These are phyloP conservation scores for Solanum tarapatanum DNA, from an alignment of 257 asterid species.

Conservation along the genomic window DNA sequence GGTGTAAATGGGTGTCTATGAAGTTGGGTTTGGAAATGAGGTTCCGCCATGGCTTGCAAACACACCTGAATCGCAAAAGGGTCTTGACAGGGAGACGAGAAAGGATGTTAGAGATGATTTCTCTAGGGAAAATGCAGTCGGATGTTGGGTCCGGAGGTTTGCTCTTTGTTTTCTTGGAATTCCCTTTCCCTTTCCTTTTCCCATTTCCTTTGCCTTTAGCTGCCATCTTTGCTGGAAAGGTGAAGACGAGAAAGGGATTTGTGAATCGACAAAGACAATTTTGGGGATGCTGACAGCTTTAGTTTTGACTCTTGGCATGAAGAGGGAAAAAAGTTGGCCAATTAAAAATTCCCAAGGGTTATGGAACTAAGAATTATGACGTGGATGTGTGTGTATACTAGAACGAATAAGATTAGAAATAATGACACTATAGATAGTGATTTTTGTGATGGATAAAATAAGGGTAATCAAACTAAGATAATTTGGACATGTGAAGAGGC, in stretches of 20 bases:
- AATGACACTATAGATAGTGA: not conserved
- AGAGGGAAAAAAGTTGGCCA: not conserved
- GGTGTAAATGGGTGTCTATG: not conserved
- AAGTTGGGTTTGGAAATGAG: not conserved
- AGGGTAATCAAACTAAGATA: rapidly evolving
- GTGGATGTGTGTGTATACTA: not conserved
- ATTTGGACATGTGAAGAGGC: not conserved
- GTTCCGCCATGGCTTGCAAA: not conserved
- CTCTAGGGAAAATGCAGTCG: not conserved
- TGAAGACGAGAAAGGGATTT: not conserved
- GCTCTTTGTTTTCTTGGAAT: not conserved
- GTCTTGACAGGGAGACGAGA: not conserved
- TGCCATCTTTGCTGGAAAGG: not conserved
- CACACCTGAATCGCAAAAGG: conserved; percentile 1
- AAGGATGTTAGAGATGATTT: not conserved
- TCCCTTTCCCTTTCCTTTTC: not conserved
- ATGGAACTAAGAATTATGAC: not conserved
- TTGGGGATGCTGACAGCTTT: not conserved
- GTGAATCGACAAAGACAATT: not conserved
- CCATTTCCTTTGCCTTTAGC: not conserved
- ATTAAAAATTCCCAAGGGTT: not conserved
- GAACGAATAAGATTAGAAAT: too few relatives aligned
- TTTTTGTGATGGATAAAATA: not conserved
- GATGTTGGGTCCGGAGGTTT: not conserved
- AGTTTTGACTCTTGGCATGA: not conserved